Base-by-base conservation (phyloP, 805 yeast genomes). In the Blastobotrys chiropterorum region DNA sequence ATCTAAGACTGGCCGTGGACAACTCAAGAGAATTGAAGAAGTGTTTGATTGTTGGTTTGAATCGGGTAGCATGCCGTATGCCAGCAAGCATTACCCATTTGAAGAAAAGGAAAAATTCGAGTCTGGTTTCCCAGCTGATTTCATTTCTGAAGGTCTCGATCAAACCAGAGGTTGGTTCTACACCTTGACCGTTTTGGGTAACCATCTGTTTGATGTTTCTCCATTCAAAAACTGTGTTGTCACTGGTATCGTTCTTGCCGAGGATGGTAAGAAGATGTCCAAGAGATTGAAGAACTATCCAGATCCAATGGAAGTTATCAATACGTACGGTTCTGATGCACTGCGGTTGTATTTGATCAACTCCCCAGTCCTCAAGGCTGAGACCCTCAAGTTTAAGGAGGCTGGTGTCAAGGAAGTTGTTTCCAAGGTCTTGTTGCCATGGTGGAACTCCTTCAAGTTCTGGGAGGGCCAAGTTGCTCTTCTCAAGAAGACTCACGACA, bases 81-180 rank as follows among this genome's bases (percentile, higher is more conserved):
- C 97, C 50, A 86, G 96, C 40, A 84, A 86, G 68, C 99, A 94
- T 71, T 94, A 90, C 68, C 99, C 99, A 59, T 94, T 94, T 69
- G 97, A 92, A 73, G 80, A 81, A 66, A 72, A 81, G 67, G 90
- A 87, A 14, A 69, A 69, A 46, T 92, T 92, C 73, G 65, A 73
- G 38, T 16, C 15, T 14, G 79, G 86, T 46, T 95, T 88, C 83
- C 99, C 99, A 46, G 99, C 96, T 44, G 92, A 94, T 71, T 94
- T 94, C 72, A 94, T 94, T 64, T 85, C 97, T 54, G 99, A 94
- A 78, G 99, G 99, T 74, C 80, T 94, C 63, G 99, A 94, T 74
- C 99, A 94, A 77, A 94, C 99, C 54, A 88, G 99, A 81, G 99
- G 99, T 68, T 94, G 99, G 99, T 94, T 94, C 75, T 94, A 94